Evolutionary conservation across 139 green algal genomes (phyloP).

Genomic region (Tetradesmus lagerheimii): DNA sequence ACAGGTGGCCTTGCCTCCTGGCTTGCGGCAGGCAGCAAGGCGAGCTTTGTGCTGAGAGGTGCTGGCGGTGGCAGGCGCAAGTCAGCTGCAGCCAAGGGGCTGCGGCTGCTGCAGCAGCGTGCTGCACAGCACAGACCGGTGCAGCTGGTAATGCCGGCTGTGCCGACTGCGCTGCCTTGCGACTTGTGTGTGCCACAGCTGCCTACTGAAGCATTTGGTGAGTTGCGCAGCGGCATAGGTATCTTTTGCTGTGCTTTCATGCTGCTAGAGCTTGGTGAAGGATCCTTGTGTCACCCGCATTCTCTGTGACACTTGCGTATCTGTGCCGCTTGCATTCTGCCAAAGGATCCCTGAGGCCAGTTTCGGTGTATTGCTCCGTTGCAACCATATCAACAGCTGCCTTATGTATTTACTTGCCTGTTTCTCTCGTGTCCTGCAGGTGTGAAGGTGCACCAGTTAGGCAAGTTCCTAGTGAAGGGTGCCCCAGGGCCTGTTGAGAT

Average conservation of each 20-base stretch:
- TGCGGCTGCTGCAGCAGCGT: neutral
- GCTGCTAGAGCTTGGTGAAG: too few relatives aligned
- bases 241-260: too few relatives aligned
- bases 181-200: neutral
- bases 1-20: neutral
- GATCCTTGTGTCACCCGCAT: too few relatives aligned
- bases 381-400: too few relatives aligned
- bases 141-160: neutral
- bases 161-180: slow-evolving; percentile 12
- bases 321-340: too few relatives aligned
- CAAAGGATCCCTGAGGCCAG: too few relatives aligned
- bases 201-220: neutral
- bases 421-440: neutral
- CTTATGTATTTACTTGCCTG: too few relatives aligned
- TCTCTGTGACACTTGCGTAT: too few relatives aligned
- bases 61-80: neutral
- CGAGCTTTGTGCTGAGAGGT: neutral
- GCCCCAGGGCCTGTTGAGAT: neutral
- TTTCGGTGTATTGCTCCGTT: too few relatives aligned
- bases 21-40: neutral
- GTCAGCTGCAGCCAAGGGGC: neutral
- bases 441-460: slow-evolving; percentile 13
- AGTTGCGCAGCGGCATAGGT: neutral
- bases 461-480: slow-evolving; percentile 25
- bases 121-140: neutral